Percentiles rank a stretch among this genome's conserved stretches.
Conservation (phyloP, 2,329 filamentous ascomycete genomes). For the Fusarium udum region DNA sequence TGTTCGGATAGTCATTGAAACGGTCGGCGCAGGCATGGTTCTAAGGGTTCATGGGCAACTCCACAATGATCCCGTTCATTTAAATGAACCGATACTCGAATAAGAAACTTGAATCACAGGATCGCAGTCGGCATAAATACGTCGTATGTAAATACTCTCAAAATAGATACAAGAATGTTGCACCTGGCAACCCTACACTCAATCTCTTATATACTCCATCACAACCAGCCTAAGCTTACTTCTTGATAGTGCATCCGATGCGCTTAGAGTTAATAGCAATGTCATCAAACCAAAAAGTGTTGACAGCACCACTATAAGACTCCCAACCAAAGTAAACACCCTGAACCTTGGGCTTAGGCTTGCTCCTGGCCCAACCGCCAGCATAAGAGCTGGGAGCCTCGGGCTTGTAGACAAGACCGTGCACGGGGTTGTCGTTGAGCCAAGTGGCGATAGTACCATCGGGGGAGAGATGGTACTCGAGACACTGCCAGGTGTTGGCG, state of each 20-base stretch:
- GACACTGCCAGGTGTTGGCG: slow-evolving; percentile 64
- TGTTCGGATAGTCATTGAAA: fast-evolving
- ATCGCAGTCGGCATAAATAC: neutral
- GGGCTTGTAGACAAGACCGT: slow-evolving; percentile 56
- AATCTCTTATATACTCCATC: slow-evolving; percentile 6
- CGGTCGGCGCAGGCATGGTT: fast-evolving
- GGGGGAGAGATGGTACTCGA: slow-evolving; percentile 68
- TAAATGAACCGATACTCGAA: neutral
- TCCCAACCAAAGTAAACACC: slow-evolving; percentile 71
- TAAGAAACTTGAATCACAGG: neutral
- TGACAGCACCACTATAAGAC: slow-evolving; percentile 67
- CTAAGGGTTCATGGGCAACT: fast-evolving
- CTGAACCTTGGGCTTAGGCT: slow-evolving; percentile 60
- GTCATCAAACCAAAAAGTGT: slow-evolving; percentile 73
- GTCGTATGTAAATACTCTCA: slow-evolving; percentile 3
- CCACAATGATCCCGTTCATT: fast-evolving
- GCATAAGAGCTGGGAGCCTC: slow-evolving; percentile 52
- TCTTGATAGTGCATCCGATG: slow-evolving; percentile 33
- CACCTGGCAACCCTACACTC: slow-evolving; percentile 14
- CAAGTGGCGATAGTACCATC: slow-evolving; percentile 70
- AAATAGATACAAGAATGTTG: slow-evolving; percentile 25
- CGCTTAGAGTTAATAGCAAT: slow-evolving; percentile 53
- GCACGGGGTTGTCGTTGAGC: slow-evolving; percentile 62
- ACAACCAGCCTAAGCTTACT: neutral
- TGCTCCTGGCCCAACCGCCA: slow-evolving; percentile 61